A percentile compares a stretch with the other conserved stretches of the same genome.
These are phyloP conservation scores for Perilla frutescens DNA, from an alignment of 257 asterid species.

Conservation along the genomic window DNA sequence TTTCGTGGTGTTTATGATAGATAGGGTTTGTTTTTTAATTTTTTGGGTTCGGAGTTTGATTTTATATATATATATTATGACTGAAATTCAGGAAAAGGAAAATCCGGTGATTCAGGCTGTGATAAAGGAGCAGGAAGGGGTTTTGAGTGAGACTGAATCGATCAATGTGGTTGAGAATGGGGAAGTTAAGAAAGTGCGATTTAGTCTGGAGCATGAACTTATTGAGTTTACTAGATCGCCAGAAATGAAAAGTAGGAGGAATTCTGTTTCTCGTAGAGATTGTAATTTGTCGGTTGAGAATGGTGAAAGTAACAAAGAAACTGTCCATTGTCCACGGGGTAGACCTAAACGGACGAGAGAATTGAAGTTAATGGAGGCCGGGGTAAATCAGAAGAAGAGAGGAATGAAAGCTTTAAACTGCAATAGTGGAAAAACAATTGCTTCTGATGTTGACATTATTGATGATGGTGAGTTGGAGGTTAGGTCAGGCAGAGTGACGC, in stretches of 20 bases:
- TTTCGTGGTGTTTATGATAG: background rate
- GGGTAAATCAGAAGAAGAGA: slow-evolving; percentile 37
- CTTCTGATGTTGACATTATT: slow-evolving; percentile 25
- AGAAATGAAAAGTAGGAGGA: slow-evolving; percentile 38
- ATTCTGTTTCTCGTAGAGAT: slow-evolving; percentile 18
- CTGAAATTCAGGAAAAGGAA: slow-evolving; percentile 46
- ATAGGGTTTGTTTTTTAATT: background rate
- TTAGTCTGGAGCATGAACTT: slow-evolving; percentile 64
- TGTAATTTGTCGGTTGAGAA: slow-evolving; percentile 35
- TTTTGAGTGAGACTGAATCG: slow-evolving; percentile 39
- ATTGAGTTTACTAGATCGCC: slow-evolving; percentile 52
- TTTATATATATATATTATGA: background rate
- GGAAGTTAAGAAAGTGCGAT: slow-evolving; percentile 57
- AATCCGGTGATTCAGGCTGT: slow-evolving; percentile 38
- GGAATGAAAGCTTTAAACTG: slow-evolving; percentile 20
- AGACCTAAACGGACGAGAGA: slow-evolving; percentile 36
- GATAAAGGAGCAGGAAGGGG: slow-evolving; percentile 40
- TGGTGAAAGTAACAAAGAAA: slow-evolving; percentile 24
- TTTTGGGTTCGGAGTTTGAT: background rate
- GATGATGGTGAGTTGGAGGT: slow-evolving; percentile 28
- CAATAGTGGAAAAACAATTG: background rate
- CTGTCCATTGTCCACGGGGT: slow-evolving; percentile 29
- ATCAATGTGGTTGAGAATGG: slow-evolving; percentile 24
- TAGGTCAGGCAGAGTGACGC: slow-evolving; percentile 16
- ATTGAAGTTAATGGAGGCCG: slow-evolving; percentile 23